Evolutionary conservation across 306 rosid species (phyloP), one percentile per base, ranked within the genome.

Genomic region (Ormosia emarginata): DNA sequence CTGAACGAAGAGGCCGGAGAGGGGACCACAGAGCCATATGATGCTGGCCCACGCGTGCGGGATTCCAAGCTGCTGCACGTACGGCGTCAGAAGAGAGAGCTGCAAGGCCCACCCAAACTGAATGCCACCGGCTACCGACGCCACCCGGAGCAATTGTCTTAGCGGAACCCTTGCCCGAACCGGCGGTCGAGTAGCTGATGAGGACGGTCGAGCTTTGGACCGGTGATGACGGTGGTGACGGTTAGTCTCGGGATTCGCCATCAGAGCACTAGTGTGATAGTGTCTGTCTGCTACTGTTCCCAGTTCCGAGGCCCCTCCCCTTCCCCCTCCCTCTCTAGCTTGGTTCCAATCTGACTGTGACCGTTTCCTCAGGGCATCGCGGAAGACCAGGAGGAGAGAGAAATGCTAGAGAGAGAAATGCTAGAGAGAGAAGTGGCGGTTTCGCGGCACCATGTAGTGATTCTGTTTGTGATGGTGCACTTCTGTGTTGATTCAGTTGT

Each of bases 61-160:
- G 71, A 96, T 90, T 11, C 99, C 99, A 11, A 95, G 93, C 90
- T 95, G 97, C 83, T 95, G 99, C 55, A 95, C 94, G 77, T 95
- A 95, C 0, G 99, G 98, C 3, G 96, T 95, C 53, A 93, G 75
- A 15, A 95, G 92, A 47, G 98, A 95, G 5, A 95, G 93, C 90
- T 95, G 98, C 55, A 95, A 39, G 37, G 99, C 99, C 99, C 99
- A 95, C 6, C 99, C 99, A 67, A 95, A 95, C 72, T 95, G 99
- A 61, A 95, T 95, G 15, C 99, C 99, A 9, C 94, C 82, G 8
- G 98, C 97, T 3, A 95, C 92, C 0, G 97, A 95, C 1, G 99
- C 93, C 11, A 95, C 92, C 2, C 90, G 87, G 9, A 95, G 85
- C 34, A 95, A 33, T 68, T 65, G 78, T 30, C 89, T 79, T 6